These are phyloP conservation scores for Epichloe bromicola DNA, from an alignment of 2,329 filamentous ascomycete species.

Conservation along the genomic window DNA sequence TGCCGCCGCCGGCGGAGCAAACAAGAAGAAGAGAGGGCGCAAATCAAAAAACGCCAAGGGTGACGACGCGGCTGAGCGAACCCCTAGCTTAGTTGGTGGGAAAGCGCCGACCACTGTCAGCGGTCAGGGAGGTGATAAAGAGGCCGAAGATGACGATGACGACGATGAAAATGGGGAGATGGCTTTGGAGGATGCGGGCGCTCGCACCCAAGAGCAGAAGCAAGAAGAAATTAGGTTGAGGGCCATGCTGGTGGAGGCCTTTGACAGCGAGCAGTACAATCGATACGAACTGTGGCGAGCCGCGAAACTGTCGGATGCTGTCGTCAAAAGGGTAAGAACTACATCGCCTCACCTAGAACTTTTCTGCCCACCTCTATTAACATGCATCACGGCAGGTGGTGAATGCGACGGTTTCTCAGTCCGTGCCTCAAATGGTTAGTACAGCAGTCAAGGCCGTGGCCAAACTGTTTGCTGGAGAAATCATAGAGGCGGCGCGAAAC, in stretches of 20 bases:
- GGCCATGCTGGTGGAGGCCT: constrained; percentile 49
- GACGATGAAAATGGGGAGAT: constrained; percentile 44
- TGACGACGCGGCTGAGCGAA: constrained; percentile 27
- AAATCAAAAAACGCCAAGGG: constrained; percentile 45
- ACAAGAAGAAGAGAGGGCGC: constrained; percentile 48
- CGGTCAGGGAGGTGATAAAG: constrained; percentile 31
- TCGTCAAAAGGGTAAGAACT: constrained; percentile 49
- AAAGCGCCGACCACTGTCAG: constrained; percentile 30
- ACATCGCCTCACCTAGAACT: neutral
- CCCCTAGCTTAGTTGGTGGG: constrained; percentile 30
- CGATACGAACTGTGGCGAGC: constrained; percentile 61
- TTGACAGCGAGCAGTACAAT: constrained; percentile 53
- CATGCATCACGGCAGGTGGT: constrained; percentile 39
- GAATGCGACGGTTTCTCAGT: constrained; percentile 71
- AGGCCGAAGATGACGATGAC: constrained; percentile 43
- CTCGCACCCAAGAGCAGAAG: constrained; percentile 54
- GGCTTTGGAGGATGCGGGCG: constrained; percentile 43
- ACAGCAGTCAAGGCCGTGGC: constrained; percentile 64
- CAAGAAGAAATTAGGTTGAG: constrained; percentile 44
- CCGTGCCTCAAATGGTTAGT: constrained; percentile 59
- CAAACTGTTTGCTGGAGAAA: constrained; percentile 64
- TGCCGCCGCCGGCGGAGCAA: constrained; percentile 22
- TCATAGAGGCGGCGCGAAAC: constrained; percentile 58
- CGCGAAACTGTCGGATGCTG: constrained; percentile 53
- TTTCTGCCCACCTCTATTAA: neutral